These are phyloP conservation scores for Malassezia cuniculi DNA, from an alignment of 1,284 basidiomycete genomes.

Conservation along the genomic window DNA sequence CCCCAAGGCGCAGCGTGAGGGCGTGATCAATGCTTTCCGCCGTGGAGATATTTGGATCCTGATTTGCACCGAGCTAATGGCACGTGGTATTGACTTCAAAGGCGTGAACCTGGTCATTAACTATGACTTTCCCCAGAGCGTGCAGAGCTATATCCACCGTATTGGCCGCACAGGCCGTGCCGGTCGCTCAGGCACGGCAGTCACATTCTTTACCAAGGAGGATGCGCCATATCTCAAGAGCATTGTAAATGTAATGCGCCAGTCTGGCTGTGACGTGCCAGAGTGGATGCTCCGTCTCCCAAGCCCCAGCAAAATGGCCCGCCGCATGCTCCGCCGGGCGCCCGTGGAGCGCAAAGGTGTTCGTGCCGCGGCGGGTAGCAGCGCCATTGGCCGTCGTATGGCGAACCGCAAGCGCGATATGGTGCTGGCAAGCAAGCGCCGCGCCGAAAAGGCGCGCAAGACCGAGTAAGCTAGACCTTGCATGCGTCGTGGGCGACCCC, in stretches of 20 bases:
- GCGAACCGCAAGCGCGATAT: constrained; percentile 30
- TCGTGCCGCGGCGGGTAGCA: constrained; percentile 26
- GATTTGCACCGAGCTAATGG: constrained; percentile 48
- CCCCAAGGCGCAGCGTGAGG: constrained; percentile 71
- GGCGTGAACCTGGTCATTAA: constrained; percentile 84
- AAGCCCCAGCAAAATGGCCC: constrained; percentile 76
- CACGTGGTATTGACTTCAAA: constrained; percentile 93
- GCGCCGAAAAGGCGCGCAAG: constrained; percentile 11
- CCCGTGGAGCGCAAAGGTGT: constrained; percentile 54
- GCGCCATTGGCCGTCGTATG: constrained; percentile 21
- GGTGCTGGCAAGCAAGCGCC: constrained; percentile 31
- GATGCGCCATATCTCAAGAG: constrained; percentile 84
- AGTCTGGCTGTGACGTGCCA: constrained; percentile 56
- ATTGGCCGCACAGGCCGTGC: constrained; percentile 93
- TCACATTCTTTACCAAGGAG: constrained; percentile 89
- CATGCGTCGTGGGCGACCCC: constrained; percentile 1
- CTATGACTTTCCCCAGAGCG: constrained; percentile 51
- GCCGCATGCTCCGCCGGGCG: constrained; percentile 64
- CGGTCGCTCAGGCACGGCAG: constrained; percentile 74
- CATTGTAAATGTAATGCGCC: constrained; percentile 83
- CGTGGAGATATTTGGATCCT: constrained; percentile 49
- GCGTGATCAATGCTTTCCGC: constrained; percentile 59
- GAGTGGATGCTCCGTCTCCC: constrained; percentile 47
- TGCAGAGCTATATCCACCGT: constrained; percentile 87
- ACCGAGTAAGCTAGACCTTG: background rate